A percentile compares a stretch with the other conserved stretches of the same genome.
phyloP scores from a whole-genome alignment of 768 basidiomycete species.

The Pulveroboletus ravenelii region DNA sequence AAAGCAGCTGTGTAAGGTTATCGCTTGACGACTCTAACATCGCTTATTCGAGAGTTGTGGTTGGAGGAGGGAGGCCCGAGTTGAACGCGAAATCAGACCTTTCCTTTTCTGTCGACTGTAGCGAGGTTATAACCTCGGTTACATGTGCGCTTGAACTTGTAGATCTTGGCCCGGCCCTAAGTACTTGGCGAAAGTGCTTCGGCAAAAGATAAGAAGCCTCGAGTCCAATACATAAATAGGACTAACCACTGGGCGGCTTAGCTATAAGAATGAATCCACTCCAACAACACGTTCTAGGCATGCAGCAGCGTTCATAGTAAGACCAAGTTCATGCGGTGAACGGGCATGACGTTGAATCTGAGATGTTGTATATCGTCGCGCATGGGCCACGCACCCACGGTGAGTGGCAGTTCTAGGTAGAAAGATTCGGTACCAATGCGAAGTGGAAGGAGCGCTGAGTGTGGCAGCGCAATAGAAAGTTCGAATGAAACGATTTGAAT shows the following conservation, averaged over 20 bases:
- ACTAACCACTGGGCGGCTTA: background rate
- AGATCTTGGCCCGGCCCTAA: no score
- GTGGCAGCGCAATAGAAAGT: no score
- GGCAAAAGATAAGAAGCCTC: background rate
- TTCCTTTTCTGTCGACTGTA: no score
- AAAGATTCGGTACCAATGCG: no score
- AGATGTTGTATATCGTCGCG: background rate
- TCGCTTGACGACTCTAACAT: no score
- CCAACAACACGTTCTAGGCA: constrained; percentile 5
- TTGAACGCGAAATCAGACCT: no score
- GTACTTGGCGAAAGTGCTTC: background rate
- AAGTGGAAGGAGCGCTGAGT: background rate
- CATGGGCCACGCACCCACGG: background rate
- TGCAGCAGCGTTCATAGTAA: background rate
- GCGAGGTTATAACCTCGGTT: no score
- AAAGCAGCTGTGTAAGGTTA: no score
- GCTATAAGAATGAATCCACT: background rate
- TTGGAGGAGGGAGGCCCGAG: no score
- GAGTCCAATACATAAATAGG: background rate
- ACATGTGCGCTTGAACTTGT: no score
- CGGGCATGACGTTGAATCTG: background rate
- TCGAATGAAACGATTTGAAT: background rate
- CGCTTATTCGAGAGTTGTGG: no score
- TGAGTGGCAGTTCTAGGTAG: background rate
- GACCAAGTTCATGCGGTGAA: background rate